Evolutionary conservation across 371 early-diverging fungal genomes (phyloP).

Genomic region (Mucor plumbeus): DNA sequence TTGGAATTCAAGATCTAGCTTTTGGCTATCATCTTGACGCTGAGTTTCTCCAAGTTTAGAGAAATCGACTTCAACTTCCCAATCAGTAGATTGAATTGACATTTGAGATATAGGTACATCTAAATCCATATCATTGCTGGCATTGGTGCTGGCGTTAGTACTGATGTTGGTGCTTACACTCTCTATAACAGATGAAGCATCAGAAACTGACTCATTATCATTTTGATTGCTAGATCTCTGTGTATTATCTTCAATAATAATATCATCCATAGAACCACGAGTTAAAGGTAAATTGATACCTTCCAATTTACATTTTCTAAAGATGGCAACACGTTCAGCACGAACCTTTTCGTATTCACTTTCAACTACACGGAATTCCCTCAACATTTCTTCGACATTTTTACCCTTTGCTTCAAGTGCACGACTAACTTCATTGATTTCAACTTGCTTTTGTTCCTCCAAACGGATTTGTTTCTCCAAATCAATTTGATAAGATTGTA

Average conservation of each 20-base stretch:
- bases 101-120: constrained; percentile 51
- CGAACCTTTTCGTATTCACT: constrained; percentile 75
- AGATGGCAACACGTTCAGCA: constrained; percentile 78
- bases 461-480: constrained; percentile 45
- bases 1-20: constrained; percentile 71
- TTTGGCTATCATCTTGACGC: constrained; percentile 52
- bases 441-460: constrained; percentile 60
- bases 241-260: constrained; percentile 65
- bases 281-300: constrained; percentile 85
- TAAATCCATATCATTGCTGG: constrained; percentile 55
- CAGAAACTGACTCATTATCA: constrained; percentile 8
- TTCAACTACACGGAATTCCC: constrained; percentile 70
- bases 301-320: constrained; percentile 90
- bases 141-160: neutral
- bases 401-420: constrained; percentile 63
- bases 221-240: neutral
- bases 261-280: constrained; percentile 70
- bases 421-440: constrained; percentile 64
- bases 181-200: constrained; percentile 1
- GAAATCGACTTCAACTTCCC: constrained; percentile 68
- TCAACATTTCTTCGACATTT: constrained; percentile 70
- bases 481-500: constrained; percentile 36
- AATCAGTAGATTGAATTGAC: constrained; percentile 50
- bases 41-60: constrained; percentile 55
- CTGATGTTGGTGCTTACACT: neutral